These are phyloP conservation scores for Suillus decipiens DNA, from an alignment of 768 basidiomycete genomes.

Conservation along the genomic window DNA sequence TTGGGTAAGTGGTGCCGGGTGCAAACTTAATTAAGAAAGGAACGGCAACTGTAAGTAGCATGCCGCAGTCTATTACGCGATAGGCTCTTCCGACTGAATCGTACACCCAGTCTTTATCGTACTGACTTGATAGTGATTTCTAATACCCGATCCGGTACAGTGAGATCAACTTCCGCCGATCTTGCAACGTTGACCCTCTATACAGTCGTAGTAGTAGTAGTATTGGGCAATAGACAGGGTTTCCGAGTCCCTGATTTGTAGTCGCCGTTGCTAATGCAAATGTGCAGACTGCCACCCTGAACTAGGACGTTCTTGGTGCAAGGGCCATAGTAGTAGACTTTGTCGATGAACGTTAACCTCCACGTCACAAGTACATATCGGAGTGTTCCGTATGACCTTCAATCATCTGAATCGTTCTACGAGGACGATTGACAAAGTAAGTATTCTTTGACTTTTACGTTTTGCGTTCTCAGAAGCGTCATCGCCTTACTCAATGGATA, in stretches of 20 bases:
- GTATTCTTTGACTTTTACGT: slow-evolving; percentile 9
- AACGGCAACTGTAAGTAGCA: neutral
- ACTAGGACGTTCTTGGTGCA: no score
- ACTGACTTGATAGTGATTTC: neutral
- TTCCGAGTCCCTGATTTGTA: no score
- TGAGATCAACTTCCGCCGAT: slow-evolving; percentile 3
- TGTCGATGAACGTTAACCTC: no score
- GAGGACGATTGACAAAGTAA: neutral
- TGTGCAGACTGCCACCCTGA: no score
- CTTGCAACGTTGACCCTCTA: slow-evolving; percentile 6
- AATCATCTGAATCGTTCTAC: neutral
- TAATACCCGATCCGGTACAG: neutral
- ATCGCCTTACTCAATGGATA: neutral
- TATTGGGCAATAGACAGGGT: no score
- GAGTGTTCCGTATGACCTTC: neutral
- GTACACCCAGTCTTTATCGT: no score
- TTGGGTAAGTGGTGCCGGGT: neutral
- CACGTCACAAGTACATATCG: no score
- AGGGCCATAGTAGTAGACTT: no score
- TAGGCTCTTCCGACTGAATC: neutral
- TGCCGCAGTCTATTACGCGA: neutral
- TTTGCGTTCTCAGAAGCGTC: slow-evolving; percentile 8
- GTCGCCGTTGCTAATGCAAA: no score
- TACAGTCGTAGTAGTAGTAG: no score
- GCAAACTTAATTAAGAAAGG: slow-evolving; percentile 4